Conservation (phyloP, 768 basidiomycete genomes). For the Rhodotorula taiwanensis region DNA sequence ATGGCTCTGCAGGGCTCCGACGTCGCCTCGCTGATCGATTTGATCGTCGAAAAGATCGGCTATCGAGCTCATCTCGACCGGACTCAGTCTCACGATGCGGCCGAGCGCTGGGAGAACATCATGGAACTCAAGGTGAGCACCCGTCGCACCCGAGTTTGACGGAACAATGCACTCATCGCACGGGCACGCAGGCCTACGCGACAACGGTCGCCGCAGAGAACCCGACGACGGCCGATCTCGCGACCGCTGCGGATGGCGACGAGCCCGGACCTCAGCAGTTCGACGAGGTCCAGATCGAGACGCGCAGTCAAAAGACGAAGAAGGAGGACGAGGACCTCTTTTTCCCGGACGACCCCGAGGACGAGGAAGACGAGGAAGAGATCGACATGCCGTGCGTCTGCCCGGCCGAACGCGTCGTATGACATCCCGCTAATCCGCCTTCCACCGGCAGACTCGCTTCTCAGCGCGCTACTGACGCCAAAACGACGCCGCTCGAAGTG, state of each 20-base stretch:
- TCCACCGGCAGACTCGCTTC: not conserved
- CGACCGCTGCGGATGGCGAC: not conserved
- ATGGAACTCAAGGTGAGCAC: constrained; percentile 59
- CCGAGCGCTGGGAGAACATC: constrained; percentile 76
- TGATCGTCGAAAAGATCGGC: constrained; percentile 53
- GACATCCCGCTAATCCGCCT: too few species aligned
- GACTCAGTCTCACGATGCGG: constrained; percentile 62
- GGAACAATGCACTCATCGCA: not conserved
- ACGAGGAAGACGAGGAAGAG: constrained; percentile 7
- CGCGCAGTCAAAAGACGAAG: not conserved
- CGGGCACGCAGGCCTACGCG: constrained; percentile 15
- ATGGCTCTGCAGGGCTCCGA: constrained; percentile 51
- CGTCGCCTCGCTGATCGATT: constrained; percentile 47
- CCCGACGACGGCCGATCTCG: constrained; percentile 11
- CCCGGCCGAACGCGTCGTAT: constrained; percentile 3
- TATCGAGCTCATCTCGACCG: constrained; percentile 66
- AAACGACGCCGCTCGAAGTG: constrained; percentile 55
- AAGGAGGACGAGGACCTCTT: constrained; percentile 6
- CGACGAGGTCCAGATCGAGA: constrained; percentile 29
- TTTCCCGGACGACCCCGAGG: not conserved
- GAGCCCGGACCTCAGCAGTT: constrained; percentile 1
- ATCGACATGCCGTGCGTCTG: constrained; percentile 4
- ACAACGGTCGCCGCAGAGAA: constrained; percentile 26
- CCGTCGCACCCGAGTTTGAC: not conserved
- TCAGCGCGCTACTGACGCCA: constrained; percentile 1